Percentiles rank a stretch among this genome's conserved stretches.
These are phyloP conservation scores for Cryptosporidium canis DNA, from an alignment of 169 alveolate species.

Conservation along the genomic window DNA sequence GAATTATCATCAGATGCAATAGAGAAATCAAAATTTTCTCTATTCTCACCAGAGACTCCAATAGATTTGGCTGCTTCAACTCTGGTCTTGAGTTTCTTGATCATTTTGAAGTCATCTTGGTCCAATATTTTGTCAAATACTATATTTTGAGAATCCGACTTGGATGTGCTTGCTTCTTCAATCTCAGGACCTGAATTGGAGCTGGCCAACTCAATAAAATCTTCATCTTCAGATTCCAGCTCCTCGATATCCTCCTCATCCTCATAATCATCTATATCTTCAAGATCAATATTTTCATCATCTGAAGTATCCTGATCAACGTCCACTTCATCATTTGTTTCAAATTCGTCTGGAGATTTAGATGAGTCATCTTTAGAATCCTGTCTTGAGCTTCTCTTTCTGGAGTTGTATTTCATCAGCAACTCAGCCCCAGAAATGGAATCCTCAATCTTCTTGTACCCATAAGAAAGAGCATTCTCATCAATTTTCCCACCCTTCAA, in stretches of 20 bases:
- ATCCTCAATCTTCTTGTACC: conserved; percentile 76
- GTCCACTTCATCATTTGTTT: conserved; percentile 56
- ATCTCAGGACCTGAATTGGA: background rate
- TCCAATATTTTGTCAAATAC: conserved; percentile 68
- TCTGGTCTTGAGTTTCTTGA: conserved; percentile 70
- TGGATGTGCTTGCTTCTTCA: background rate
- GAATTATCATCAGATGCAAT: background rate
- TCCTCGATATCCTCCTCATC: conserved; percentile 55
- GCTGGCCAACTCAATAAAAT: background rate
- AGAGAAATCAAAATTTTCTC: background rate
- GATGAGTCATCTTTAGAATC: conserved; percentile 66
- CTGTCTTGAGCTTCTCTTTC: conserved; percentile 28
- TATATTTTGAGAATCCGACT: background rate
- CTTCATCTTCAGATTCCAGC: background rate
- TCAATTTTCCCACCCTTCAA: conserved; percentile 58
- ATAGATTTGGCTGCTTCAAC: conserved; percentile 53
- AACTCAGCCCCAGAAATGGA: conserved; percentile 84
- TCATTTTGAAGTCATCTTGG: conserved; percentile 74
- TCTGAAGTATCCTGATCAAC: too few species aligned
- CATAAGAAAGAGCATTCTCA: conserved; percentile 77
- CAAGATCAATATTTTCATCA: conserved; percentile 25
- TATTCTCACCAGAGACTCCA: conserved; percentile 11
- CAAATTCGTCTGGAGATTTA: conserved; percentile 64
- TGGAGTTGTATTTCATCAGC: conserved; percentile 74
- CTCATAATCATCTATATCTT: background rate